Evolutionary conservation across 2,329 filamentous ascomycete species (phyloP), one percentile per base, ranked within the genome.

Genomic region (Bipolaris oryzae): DNA sequence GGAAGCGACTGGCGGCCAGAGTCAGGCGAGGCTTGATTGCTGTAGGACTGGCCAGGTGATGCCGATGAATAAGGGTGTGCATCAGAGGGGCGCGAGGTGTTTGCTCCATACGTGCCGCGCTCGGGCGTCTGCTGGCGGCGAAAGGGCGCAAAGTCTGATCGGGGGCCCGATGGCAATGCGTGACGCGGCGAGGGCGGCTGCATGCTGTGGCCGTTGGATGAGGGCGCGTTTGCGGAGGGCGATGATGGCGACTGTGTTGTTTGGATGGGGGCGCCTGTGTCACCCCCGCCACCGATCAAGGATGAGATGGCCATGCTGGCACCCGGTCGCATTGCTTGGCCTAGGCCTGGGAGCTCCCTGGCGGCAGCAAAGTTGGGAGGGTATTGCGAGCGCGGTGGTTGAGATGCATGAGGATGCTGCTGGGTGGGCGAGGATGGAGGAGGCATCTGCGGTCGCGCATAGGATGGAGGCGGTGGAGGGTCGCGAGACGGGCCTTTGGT

Each of bases 231-330:
- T 25, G 69, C 66, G 47, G 73, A 63, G 53, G 82, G 81, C 58
- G 80, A 79, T 63, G 82, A 79, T 58, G 83, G 79, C 47, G 80
- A 76, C 56, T 84, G 79, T 50, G 70, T 76, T 57, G 66, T 60
- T 57, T 71, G 71, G 42, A 58, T 50, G 74, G 74, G 49, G 75
- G 73, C 61, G 71, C 75, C 67, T 73, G 75, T 69, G 80, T 79
- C 74, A 81, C 81, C 74, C 81, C 81, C 72, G 75, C 74, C 80
- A 57, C 87, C 88, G 57, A 90, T 82, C 76, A 91, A 85, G 42
- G 87, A 87, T n/a, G 87, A 89, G 74, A 90, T 90, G 44, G 88
- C 89, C 87, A 90, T 90, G 76, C 85, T 87, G 68, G 84, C 84
- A 50, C 83, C 83, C 11, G 84, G 83, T 57, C 87, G 81, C 71